Evolutionary conservation across 352 stramenopile genomes (phyloP).

Genomic region (Globisporangium okanoganense): DNA sequence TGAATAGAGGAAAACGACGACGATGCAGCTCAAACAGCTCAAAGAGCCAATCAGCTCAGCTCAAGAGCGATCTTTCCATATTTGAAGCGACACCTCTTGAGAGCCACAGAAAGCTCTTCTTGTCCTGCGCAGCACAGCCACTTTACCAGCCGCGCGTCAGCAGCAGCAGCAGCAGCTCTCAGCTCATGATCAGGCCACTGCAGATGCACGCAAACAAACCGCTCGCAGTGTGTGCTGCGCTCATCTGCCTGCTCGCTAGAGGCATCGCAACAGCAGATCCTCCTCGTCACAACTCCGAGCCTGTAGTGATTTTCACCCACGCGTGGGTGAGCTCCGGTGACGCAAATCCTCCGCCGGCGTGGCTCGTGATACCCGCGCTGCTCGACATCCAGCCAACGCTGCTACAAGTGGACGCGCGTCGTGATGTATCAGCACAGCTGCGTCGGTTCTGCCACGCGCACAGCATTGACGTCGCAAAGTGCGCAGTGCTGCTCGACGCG

Average conservation of each 20-base stretch:
- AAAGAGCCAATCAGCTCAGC: background rate
- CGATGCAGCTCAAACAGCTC: too few relatives aligned
- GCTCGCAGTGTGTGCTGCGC: background rate
- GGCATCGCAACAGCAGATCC: background rate
- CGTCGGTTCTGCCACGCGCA: slow-evolving; percentile 39
- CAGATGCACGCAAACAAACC: background rate
- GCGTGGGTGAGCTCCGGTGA: background rate
- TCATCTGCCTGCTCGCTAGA: background rate
- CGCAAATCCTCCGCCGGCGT: background rate
- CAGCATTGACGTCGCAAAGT: slow-evolving; percentile 20
- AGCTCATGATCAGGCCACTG: background rate
- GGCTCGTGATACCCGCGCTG: slow-evolving; percentile 36
- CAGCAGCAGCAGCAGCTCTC: background rate
- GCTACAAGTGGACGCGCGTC: slow-evolving; percentile 28
- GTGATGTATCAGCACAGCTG: slow-evolving; percentile 25
- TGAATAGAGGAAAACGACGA: too few relatives aligned
- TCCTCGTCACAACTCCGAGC: background rate
- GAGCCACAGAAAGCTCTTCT: background rate
- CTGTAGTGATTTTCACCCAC: slow-evolving; percentile 12
- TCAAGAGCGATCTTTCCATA: slow-evolving; percentile 1
- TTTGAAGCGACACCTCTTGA: background rate
- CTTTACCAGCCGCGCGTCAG: background rate
- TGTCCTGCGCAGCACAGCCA: background rate
- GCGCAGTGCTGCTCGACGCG: slow-evolving; percentile 21
- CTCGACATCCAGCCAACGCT: slow-evolving; percentile 52